These are phyloP conservation scores for Cryptococcus sp. DNA, from an alignment of 1,284 basidiomycete genomes.

Conservation along the genomic window DNA sequence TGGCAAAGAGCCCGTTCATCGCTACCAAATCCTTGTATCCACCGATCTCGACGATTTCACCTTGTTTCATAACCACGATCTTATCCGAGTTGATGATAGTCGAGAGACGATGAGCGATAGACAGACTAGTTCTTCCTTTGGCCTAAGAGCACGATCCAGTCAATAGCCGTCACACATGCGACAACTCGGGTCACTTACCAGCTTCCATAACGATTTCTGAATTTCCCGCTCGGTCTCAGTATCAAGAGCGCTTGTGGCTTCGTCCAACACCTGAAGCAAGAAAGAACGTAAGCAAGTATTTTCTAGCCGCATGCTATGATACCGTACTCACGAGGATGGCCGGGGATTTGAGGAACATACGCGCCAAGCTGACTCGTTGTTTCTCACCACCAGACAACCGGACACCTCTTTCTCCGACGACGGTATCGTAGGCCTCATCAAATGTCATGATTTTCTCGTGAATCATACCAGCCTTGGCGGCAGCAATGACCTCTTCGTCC, in stretches of 20 bases:
- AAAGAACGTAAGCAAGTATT: no score
- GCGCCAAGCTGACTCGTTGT: conserved; percentile 87
- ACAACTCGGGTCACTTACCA: conserved; percentile 85
- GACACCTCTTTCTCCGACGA: conserved; percentile 93
- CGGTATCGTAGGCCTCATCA: conserved; percentile 81
- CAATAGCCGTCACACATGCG: not conserved
- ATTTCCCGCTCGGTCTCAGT: conserved; percentile 74
- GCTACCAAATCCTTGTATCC: conserved; percentile 79
- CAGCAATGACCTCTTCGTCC: conserved; percentile 86
- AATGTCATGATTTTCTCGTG: conserved; percentile 77
- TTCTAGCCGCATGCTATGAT: not conserved
- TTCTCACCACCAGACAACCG: conserved; percentile 99
- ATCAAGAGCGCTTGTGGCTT: conserved; percentile 96
- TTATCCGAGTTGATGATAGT: conserved; percentile 61
- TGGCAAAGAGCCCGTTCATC: conserved; percentile 53
- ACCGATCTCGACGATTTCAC: conserved; percentile 80
- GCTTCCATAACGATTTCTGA: conserved; percentile 61
- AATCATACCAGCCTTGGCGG: conserved; percentile 81
- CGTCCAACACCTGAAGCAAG: conserved; percentile 78
- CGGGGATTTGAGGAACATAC: conserved; percentile 90
- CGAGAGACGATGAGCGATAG: conserved; percentile 74
- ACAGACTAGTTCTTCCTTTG: conserved; percentile 79
- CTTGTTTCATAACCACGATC: conserved; percentile 86
- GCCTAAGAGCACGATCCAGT: conserved; percentile 58
- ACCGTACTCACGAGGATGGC: conserved; percentile 64